Conservation (phyloP, 1,284 basidiomycete species). For the Mycocalia duriaeana region DNA sequence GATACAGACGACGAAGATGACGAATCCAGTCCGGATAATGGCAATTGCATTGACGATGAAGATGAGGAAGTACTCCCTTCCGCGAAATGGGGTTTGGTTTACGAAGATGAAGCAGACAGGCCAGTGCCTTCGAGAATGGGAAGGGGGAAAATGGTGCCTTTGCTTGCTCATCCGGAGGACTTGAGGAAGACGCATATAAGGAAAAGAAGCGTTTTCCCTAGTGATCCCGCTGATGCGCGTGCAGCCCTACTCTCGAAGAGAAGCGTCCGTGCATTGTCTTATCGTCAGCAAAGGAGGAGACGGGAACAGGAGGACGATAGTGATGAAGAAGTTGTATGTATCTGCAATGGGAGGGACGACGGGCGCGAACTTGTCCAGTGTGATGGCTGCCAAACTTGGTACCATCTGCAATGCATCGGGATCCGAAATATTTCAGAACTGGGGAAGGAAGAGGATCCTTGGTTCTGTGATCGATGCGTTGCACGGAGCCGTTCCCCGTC, state of each 20-base stretch:
- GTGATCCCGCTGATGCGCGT: constrained; percentile 68
- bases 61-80: constrained; percentile 30
- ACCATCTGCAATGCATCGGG: constrained; percentile 71
- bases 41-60: constrained; percentile 18
- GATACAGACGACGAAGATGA: constrained; percentile 56
- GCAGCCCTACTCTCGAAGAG: constrained; percentile 66
- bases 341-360: constrained; percentile 62
- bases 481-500: constrained; percentile 31
- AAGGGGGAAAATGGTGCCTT: constrained; percentile 58
- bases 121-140: constrained; percentile 34
- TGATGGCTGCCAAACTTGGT: constrained; percentile 71
- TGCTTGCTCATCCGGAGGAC: constrained; percentile 36
- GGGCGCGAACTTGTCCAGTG: constrained; percentile 72
- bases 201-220: constrained; percentile 39
- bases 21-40: constrained; percentile 19
- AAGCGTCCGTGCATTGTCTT: constrained; percentile 54
- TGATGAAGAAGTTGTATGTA: constrained; percentile 52
- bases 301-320: constrained; percentile 29
- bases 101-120: constrained; percentile 22
- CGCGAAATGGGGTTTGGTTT: constrained; percentile 24
- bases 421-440: constrained; percentile 55
- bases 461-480: constrained; percentile 62
- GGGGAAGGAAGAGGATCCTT: constrained; percentile 70
- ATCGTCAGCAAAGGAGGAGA: constrained; percentile 36
- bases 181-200: constrained; percentile 14